A percentile compares a stretch with the other conserved stretches of the same genome.
Conservation (phyloP, 768 basidiomycete species). For the Suillus cothurnatus region DNA sequence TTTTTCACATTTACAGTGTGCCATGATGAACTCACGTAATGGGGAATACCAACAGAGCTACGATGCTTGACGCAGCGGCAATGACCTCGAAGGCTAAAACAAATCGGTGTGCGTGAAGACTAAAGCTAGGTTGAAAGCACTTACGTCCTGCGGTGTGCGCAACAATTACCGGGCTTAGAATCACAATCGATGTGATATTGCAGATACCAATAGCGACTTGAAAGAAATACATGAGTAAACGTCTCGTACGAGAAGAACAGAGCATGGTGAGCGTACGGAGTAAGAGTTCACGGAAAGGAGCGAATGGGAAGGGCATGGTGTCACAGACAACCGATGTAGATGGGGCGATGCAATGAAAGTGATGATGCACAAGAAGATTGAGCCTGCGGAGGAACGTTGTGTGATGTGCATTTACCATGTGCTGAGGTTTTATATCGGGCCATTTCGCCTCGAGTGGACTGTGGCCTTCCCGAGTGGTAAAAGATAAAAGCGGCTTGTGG, state of each 20-base stretch:
- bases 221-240: constrained; percentile 8
- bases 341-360: constrained; percentile 13
- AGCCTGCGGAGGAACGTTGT: constrained; percentile 8
- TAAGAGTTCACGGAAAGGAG: constrained; percentile 20
- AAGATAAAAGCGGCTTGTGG: background rate
- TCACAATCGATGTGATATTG: constrained; percentile 16
- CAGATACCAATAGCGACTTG: constrained; percentile 20
- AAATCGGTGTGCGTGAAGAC: background rate
- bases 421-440: background rate
- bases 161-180: constrained; percentile 21
- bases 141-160: constrained; percentile 26
- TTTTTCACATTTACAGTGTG: no score
- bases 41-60: constrained; percentile 17
- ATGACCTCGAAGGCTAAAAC: constrained; percentile 25
- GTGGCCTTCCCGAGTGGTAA: background rate
- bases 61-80: constrained; percentile 14
- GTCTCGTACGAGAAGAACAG: background rate
- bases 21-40: constrained; percentile 20
- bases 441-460: background rate
- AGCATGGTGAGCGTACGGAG: constrained; percentile 19
- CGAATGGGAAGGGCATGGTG: constrained; percentile 28
- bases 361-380: constrained; percentile 8
- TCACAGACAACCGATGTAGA: constrained; percentile 23
- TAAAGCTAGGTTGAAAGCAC: constrained; percentile 4
- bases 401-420: constrained; percentile 1